Conservation (phyloP, 2,329 filamentous ascomycete genomes). For the Xylogone sp. region DNA sequence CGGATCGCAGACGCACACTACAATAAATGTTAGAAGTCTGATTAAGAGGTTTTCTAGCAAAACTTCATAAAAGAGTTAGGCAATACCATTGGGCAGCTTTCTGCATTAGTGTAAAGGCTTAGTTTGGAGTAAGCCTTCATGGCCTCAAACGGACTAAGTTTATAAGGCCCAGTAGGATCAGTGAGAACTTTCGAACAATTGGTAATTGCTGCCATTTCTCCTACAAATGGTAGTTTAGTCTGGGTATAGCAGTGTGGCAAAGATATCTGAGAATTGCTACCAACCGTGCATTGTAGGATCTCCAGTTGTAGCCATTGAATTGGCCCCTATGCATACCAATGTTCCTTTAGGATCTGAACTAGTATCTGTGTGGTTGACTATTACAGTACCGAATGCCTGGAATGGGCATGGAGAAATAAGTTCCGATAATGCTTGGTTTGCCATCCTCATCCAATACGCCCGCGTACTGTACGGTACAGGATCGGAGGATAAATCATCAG, state of each 20-base stretch:
- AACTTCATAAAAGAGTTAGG: neutral
- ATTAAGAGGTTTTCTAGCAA: no score
- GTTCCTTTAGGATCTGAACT: conserved; percentile 33
- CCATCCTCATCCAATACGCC: conserved; percentile 48
- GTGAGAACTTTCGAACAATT: conserved; percentile 49
- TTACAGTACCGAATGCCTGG: conserved; percentile 47
- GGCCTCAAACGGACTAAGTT: conserved; percentile 35
- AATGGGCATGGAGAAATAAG: conserved; percentile 46
- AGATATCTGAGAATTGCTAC: conserved; percentile 1
- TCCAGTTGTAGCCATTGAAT: conserved; percentile 38
- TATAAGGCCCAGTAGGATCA: conserved; percentile 40
- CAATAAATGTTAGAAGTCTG: conserved; percentile 4
- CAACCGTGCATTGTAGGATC: conserved; percentile 51
- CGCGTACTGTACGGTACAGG: conserved; percentile 35
- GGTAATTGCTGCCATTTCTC: conserved; percentile 51
- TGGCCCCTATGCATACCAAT: conserved; percentile 47
- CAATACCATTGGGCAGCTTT: conserved; percentile 48
- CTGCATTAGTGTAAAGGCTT: conserved; percentile 53
- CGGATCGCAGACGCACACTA: conserved; percentile 52
- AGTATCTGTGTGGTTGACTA: conserved; percentile 49
- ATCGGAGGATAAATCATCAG: conserved; percentile 3
- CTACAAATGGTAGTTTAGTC: conserved; percentile 20
- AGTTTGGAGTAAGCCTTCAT: conserved; percentile 41
- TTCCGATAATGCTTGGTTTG: conserved; percentile 40
- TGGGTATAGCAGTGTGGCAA: neutral